phyloP scores from a whole-genome alignment of 129 eudicot species.

The Saussurea involucrata region DNA sequence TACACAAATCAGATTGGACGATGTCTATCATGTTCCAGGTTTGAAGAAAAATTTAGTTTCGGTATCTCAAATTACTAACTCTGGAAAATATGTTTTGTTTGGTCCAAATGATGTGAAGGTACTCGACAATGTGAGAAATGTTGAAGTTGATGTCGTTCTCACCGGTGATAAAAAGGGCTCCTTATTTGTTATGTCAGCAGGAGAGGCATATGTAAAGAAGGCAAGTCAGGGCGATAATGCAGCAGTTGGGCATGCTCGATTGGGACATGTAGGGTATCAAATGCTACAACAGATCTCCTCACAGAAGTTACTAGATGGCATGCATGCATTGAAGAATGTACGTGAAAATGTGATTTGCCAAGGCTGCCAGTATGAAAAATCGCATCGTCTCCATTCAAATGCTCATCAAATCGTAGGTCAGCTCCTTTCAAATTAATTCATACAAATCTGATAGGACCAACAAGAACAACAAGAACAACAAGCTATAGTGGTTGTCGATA shows the following conservation, averaged over 20 bases:
- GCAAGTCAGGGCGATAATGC: slow-evolving; percentile 7
- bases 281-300: not conserved
- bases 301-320: not conserved
- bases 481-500: too few relatives aligned
- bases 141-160: not conserved
- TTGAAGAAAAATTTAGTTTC: slow-evolving; percentile 2
- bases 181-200: slow-evolving; percentile 8
- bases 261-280: slow-evolving; percentile 17
- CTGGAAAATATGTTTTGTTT: slow-evolving; percentile 18
- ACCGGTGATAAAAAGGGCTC: slow-evolving; percentile 8
- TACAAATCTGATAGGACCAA: too few relatives aligned
- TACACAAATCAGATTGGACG: not conserved
- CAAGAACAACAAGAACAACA: too few relatives aligned
- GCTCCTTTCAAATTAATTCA: too few relatives aligned
- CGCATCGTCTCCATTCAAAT: too few relatives aligned
- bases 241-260: slow-evolving; percentile 3
- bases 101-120: slow-evolving; percentile 13
- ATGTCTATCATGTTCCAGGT: slow-evolving; percentile 3
- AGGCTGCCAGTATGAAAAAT: too few relatives aligned
- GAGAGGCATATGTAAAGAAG: slow-evolving; percentile 16
- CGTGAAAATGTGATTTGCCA: too few relatives aligned
- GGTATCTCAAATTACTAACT: slow-evolving; percentile 8
- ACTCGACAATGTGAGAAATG: not conserved
- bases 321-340: too few relatives aligned
- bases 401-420: too few relatives aligned